A percentile compares a stretch with the other conserved stretches of the same genome.
These are phyloP conservation scores for Volutella citrinella DNA, from an alignment of 2,329 filamentous ascomycete genomes.

Conservation along the genomic window DNA sequence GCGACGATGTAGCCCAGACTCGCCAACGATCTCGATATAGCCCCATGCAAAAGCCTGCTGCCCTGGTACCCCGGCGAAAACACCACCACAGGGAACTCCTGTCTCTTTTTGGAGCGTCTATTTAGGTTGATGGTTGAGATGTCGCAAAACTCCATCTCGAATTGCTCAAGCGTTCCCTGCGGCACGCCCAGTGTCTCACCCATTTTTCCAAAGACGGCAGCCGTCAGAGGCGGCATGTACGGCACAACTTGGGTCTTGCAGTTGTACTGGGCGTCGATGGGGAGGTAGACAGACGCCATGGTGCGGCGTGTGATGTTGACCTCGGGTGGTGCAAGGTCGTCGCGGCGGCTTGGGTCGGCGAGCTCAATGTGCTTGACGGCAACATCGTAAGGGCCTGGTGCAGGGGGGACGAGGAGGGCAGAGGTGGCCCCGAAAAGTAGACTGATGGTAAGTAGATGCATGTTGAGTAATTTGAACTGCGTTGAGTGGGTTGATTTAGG, in stretches of 20 bases:
- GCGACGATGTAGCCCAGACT: conserved; percentile 43
- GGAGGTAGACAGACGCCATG: conserved; percentile 13
- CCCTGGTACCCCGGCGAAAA: conserved; percentile 43
- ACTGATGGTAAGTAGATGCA: background rate
- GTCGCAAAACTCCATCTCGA: conserved; percentile 12
- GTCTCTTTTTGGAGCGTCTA: background rate
- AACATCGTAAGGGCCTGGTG: conserved; percentile 2
- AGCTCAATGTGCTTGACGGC: conserved; percentile 9
- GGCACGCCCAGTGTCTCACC: conserved; percentile 6
- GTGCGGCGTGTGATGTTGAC: conserved; percentile 6
- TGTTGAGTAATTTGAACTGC: too few relatives aligned
- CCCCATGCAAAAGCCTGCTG: conserved; percentile 39
- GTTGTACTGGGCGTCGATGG: conserved; percentile 4
- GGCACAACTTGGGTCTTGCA: conserved; percentile 5
- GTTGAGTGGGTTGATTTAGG: background rate
- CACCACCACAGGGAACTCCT: conserved; percentile 17
- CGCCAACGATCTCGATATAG: conserved; percentile 40
- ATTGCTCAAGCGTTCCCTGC: conserved; percentile 5
- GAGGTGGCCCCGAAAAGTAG: background rate
- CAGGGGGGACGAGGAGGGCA: conserved; percentile 6
- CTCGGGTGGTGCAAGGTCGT: conserved; percentile 6
- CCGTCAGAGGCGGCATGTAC: conserved; percentile 10
- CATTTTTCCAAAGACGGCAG: conserved; percentile 5
- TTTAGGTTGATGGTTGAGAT: conserved; percentile 5
- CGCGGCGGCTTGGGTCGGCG: conserved; percentile 4